These are phyloP conservation scores for Geotrichum reessii DNA, from an alignment of 1,139 yeast species.

Conservation along the genomic window DNA sequence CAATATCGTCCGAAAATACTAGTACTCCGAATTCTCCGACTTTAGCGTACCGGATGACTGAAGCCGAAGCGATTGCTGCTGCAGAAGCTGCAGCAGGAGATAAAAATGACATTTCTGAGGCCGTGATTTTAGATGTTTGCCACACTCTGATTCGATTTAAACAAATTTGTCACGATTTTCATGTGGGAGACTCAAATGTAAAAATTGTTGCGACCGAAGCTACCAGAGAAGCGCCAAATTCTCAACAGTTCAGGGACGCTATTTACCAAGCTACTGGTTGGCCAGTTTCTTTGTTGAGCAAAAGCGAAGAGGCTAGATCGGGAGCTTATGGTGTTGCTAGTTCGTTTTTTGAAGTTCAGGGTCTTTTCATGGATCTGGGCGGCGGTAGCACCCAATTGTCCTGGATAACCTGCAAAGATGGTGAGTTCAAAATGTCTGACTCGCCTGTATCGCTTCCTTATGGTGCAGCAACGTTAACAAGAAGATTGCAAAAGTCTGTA, in stretches of 20 bases:
- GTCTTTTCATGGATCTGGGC: conserved; percentile 61
- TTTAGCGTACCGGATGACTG: not conserved
- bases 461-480: conserved; percentile 60
- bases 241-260: conserved; percentile 49
- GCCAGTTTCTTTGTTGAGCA: conserved; percentile 51
- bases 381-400: conserved; percentile 61
- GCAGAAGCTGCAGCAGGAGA: conserved; percentile 30
- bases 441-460: conserved; percentile 58
- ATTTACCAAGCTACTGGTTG: conserved; percentile 53
- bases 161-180: conserved; percentile 60
- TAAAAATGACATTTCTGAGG: conserved; percentile 50
- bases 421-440: conserved; percentile 48
- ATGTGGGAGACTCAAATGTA: conserved; percentile 53
- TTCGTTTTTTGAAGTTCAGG: conserved; percentile 55
- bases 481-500: conserved; percentile 45
- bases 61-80: conserved; percentile 15
- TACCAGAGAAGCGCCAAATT: conserved; percentile 57
- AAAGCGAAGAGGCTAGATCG: conserved; percentile 55
- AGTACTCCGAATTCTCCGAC: conserved; percentile 2
- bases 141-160: conserved; percentile 57
- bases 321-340: conserved; percentile 68
- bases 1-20: not conserved
- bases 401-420: conserved; percentile 54
- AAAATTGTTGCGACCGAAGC: conserved; percentile 64
- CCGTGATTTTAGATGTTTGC: conserved; percentile 50